Conservation (phyloP, 345 rosid species). For the Gossypium sturtianum region DNA sequence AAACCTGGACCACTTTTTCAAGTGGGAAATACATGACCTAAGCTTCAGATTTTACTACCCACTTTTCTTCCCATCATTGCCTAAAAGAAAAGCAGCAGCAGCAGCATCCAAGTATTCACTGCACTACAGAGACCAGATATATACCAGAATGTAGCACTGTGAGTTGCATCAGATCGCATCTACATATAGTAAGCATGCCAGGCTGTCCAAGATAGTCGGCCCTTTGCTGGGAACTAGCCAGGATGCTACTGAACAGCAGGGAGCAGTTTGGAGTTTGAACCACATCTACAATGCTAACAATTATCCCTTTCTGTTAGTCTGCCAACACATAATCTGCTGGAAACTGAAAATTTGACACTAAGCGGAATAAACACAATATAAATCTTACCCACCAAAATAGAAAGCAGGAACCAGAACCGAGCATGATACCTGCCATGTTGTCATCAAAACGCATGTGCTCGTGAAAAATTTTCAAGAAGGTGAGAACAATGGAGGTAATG, state of each 20-base stretch:
- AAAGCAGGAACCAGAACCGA: neutral
- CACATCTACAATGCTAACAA: neutral
- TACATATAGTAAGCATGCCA: neutral
- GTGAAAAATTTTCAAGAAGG: neutral
- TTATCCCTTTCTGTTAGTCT: neutral
- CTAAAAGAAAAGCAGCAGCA: too few relatives aligned
- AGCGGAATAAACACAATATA: neutral
- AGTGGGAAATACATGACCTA: neutral
- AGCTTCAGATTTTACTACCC: neutral
- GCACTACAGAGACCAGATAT: neutral
- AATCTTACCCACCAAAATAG: neutral
- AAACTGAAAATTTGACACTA: constrained; percentile 1
- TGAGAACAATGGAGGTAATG: neutral
- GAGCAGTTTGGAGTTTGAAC: neutral
- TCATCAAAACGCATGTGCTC: neutral
- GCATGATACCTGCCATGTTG: constrained; percentile 8
- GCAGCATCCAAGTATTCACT: neutral
- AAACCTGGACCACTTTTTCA: neutral
- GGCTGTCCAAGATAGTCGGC: neutral
- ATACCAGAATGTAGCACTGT: neutral
- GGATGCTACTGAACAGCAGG: too few relatives aligned
- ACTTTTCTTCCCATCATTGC: neutral
- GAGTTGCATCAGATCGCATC: neutral
- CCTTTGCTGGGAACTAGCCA: neutral
- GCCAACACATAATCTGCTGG: neutral